phyloP scores from a whole-genome alignment of 1,284 basidiomycete species.

The Marasmius sp. region DNA sequence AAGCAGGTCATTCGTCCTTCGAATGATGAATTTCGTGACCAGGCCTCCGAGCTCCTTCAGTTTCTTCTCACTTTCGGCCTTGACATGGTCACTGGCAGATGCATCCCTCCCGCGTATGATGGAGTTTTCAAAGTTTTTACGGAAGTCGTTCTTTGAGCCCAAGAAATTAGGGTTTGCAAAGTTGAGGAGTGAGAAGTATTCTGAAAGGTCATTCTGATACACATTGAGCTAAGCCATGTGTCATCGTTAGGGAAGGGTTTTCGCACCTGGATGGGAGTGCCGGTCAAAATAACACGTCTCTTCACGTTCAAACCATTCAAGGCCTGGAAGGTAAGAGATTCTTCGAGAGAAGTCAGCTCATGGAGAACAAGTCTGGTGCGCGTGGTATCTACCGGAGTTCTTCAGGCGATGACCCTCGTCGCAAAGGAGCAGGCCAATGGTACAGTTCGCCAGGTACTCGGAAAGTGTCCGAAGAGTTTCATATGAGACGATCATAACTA shows the following conservation, averaged over 20 bases:
- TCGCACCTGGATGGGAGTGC: slow-evolving; percentile 89
- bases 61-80: slow-evolving; percentile 86
- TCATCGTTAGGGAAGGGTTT: background rate
- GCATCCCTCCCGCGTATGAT: slow-evolving; percentile 95
- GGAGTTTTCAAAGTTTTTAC: slow-evolving; percentile 94
- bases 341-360: slow-evolving; percentile 36
- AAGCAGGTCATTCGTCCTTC: slow-evolving; percentile 94
- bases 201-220: slow-evolving; percentile 87
- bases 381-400: slow-evolving; percentile 76
- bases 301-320: slow-evolving; percentile 86
- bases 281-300: slow-evolving; percentile 95
- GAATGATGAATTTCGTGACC: slow-evolving; percentile 96
- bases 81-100: slow-evolving; percentile 82
- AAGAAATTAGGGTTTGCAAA: slow-evolving; percentile 98
- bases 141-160: slow-evolving; percentile 89
- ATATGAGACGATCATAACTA: slow-evolving; percentile 99
- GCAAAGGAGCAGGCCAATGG: slow-evolving; percentile 89
- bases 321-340: slow-evolving; percentile 87
- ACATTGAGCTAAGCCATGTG: background rate
- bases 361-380: background rate
- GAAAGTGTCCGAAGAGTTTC: slow-evolving; percentile 90
- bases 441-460: slow-evolving; percentile 74
- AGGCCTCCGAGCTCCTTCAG: slow-evolving; percentile 90
- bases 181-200: slow-evolving; percentile 95
- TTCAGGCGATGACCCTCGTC: slow-evolving; percentile 98